These are phyloP conservation scores for Claviceps spartinae DNA, from an alignment of 2,329 filamentous ascomycete species.

Conservation along the genomic window DNA sequence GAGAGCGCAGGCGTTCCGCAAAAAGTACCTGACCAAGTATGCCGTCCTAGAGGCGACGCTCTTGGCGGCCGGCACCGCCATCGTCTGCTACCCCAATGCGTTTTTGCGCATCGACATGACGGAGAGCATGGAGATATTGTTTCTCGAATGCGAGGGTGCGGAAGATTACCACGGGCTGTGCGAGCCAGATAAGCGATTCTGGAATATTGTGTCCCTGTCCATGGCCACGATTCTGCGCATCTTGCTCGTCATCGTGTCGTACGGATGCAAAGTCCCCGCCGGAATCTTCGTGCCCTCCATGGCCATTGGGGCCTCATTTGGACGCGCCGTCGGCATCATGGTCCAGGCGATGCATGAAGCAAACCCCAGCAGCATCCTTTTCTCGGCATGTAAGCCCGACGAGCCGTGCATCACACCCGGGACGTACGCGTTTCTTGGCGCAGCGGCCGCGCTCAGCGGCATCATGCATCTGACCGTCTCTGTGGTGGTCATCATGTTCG, in stretches of 20 bases:
- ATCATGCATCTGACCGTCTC: conserved; percentile 98
- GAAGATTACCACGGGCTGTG: conserved; percentile 87
- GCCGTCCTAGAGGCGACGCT: conserved; percentile 77
- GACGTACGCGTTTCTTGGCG: conserved; percentile 91
- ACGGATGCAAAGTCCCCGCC: conserved; percentile 93
- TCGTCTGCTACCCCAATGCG: conserved; percentile 94
- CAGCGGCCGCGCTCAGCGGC: conserved; percentile 78
- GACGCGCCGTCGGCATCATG: conserved; percentile 83
- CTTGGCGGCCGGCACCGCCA: conserved; percentile 68
- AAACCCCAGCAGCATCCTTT: conserved; percentile 71
- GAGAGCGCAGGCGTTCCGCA: conserved; percentile 78
- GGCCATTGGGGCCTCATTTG: conserved; percentile 91
- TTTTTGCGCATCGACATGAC: conserved; percentile 97
- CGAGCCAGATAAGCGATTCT: conserved; percentile 60
- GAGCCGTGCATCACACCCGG: conserved; percentile 93
- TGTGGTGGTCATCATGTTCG: conserved; percentile 98
- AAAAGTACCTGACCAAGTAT: conserved; percentile 76
- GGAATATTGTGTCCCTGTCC: conserved; percentile 64
- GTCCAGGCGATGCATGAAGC: conserved; percentile 81
- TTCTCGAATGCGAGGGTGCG: conserved; percentile 78
- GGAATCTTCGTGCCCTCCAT: conserved; percentile 98
- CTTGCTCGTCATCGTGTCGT: conserved; percentile 84
- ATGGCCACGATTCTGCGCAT: conserved; percentile 70
- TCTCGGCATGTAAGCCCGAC: conserved; percentile 77
- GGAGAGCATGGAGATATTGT: conserved; percentile 97